These are phyloP conservation scores for Periglandula ipomoeae DNA, from an alignment of 2,329 filamentous ascomycete species.

Conservation along the genomic window DNA sequence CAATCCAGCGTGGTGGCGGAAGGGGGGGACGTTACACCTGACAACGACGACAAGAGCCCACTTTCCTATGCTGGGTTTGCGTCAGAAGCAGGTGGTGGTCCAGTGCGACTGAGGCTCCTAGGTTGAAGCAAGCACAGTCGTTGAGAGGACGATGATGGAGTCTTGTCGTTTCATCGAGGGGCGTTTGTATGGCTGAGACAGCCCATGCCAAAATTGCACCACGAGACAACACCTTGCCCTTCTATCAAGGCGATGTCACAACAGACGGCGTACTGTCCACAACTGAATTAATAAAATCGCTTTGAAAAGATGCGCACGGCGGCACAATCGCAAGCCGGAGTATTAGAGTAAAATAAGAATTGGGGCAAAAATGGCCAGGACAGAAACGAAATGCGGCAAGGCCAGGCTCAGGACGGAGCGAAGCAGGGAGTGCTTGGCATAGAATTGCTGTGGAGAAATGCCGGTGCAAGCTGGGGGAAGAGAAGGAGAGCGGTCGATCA, in stretches of 20 bases:
- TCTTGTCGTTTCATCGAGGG: constrained; percentile 18
- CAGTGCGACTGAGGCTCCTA: constrained; percentile 2
- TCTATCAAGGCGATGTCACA: neutral
- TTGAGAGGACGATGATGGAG: constrained; percentile 10
- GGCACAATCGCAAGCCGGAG: no score
- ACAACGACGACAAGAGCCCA: constrained; percentile 6
- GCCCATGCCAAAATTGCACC: constrained; percentile 7
- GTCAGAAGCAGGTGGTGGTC: constrained; percentile 7
- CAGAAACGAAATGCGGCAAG: neutral
- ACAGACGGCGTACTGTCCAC: neutral
- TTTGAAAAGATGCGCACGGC: no score
- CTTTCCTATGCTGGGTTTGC: constrained; percentile 8
- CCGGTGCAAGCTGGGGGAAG: neutral
- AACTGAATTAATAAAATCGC: neutral
- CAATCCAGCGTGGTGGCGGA: constrained; percentile 14
- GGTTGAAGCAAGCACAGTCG: constrained; percentile 9
- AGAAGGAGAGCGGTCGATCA: neutral
- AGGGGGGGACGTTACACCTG: constrained; percentile 3
- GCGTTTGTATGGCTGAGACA: constrained; percentile 11
- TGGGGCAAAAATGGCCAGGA: neutral
- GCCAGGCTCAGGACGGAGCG: neutral
- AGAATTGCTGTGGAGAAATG: constrained; percentile 4
- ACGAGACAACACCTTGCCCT: neutral
- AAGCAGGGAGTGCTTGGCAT: neutral
- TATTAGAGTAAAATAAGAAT: neutral